phyloP scores from a whole-genome alignment of 176 grass and related monocot genomes.

The maize (Zea mays) region Zm-B73-REFERENCE-NAM-5.0 NC_050097.1:232125001-232125500 shows the following conservation, averaged over 20 bases:
- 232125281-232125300: slow-evolving; percentile 31
- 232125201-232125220: slow-evolving; percentile 31
- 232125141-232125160: slow-evolving; percentile 1
- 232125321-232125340: slow-evolving; percentile 25
- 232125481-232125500: slow-evolving; percentile 58
- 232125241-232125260: slow-evolving; percentile 9
- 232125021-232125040: slow-evolving; percentile 52
- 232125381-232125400: slow-evolving; percentile 29
- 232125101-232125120: slow-evolving; percentile 12
- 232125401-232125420: slow-evolving; percentile 1
- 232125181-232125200: slow-evolving; percentile 35
- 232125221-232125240: slow-evolving; percentile 26
- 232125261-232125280: slow-evolving; percentile 19
- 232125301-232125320: slow-evolving; percentile 36
- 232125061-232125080: slow-evolving; percentile 44
- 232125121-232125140: slow-evolving; percentile 34
- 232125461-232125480: slow-evolving; percentile 56
- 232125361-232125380: slow-evolving; percentile 12
- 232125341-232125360: slow-evolving; percentile 21
- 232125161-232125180: slow-evolving; percentile 15
- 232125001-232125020: slow-evolving; percentile 6
- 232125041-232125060: slow-evolving; percentile 46
- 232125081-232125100: not conserved
- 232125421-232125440: slow-evolving; percentile 43
- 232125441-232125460: slow-evolving; percentile 42